Evolutionary conservation across 2,329 filamentous ascomycete species (phyloP), one percentile per base, ranked within the genome.

Genomic region (Epichloe aotearoae): DNA sequence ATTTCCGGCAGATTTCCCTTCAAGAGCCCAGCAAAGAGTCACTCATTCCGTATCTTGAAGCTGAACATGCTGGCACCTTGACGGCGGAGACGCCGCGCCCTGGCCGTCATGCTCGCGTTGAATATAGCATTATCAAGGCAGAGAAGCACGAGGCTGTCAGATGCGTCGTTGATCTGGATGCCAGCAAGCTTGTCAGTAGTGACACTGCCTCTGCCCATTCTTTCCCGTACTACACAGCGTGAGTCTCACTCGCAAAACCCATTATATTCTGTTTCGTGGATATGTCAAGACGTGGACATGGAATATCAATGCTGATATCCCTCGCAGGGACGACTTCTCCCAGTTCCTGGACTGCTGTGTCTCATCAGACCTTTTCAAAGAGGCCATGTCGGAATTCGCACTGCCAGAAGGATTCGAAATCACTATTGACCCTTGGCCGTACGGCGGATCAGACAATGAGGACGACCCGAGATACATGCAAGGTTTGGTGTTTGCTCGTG

Each of bases 381-480:
- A 71, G 14, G 73, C 73, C 49, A 62, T 76, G 59, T 61, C 68
- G 20, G 71, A 75, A 56, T 72, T 76, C 49, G 57, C 59, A 4
- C 59, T 77, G 12, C 73, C 73, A 4, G 65, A 71, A 30, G 68
- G 69, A 55, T 72, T 72, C 50, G 56, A 59, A 46, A 55, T 73
- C 48, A 66, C 64, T 39, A 72, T 74, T 55, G 72, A 74, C 79
- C 55, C 77, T 0, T 88, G 84, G 84, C 86, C 86, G 41, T 88
- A 88, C 54, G 73, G 73, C 6, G 69, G 69, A 2, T 62, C 64
- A 1, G 69, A 71, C 50, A 60, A 59, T 4, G 66, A 69, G 4
- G 68, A 70, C 46, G 61, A 64, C 20, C 66, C 67, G 5, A 68
- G 72, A 15, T 69, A 68, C 49, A 73, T 77, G 69, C 72, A 75